Evolutionary conservation across 2,329 filamentous ascomycete genomes (phyloP), one percentile per base, ranked within the genome.

Genomic region (Didymella pomorum): DNA sequence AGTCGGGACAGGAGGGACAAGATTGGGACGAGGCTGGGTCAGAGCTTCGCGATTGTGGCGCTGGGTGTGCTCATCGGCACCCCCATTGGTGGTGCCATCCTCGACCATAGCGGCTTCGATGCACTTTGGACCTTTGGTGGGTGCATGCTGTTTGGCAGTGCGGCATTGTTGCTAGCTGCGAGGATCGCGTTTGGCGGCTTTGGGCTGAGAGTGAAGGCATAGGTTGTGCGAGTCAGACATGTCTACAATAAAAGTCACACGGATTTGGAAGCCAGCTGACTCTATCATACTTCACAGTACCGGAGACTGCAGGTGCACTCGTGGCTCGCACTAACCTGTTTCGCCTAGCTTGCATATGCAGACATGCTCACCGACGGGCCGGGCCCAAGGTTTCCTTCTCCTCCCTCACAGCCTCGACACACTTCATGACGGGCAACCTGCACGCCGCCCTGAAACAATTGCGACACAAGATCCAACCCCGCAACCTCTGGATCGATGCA

Each of bases 81-180:
- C 3, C 85, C 85, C 0, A 85, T 86, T 52, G 82, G 81, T 2
- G 85, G 85, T 18, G 81, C 82, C 14, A 84, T 87, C 29, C 60
- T 85, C 56, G 76, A 78, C 49, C 64, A 70, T 5, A 79, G 79
- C 14, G 77, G 81, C 10, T 83, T 78, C 37, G 69, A 68, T 1
- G 69, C 75, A 26, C 65, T 80, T 2, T 82, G 81, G 81, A 63
- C 76, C 1, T 82, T 76, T 69, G 79, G 79, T 0, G 81, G 79
- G 0, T 60, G 61, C 25, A 63, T 74, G 69, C 35, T 76, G 48
- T 49, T 70, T 42, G 67, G 50, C 2, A 63, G 67, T 50, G 66
- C 58, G 21, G 63, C 20, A 21, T 31, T 71, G 11, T 58, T 76
- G 41, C 9, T 58, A 2, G 48, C 43, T 16, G 69, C 68, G 33